A percentile compares a stretch with the other conserved stretches of the same genome.
Evolutionary conservation across 1,284 basidiomycete genomes (phyloP).

Genomic region (Sporisorium exsertum): DNA sequence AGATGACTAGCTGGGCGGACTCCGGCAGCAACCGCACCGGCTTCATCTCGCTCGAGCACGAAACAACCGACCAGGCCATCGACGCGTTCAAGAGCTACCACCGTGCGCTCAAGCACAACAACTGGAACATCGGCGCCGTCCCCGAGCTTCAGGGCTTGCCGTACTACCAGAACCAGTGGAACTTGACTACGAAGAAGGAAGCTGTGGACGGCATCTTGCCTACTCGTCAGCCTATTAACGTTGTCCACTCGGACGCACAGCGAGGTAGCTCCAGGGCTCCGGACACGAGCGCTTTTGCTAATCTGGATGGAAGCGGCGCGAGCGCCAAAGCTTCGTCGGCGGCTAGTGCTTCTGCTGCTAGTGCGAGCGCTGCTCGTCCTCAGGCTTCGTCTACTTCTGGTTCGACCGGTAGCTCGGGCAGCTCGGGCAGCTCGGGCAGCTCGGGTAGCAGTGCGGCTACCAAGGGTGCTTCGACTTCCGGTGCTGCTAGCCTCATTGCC

Average conservation of each 20-base stretch:
- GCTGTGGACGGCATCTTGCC: conserved; percentile 46
- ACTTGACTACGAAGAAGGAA: conserved; percentile 40
- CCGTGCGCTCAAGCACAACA: conserved; percentile 35
- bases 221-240: conserved; percentile 38
- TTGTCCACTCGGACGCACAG: conserved; percentile 47
- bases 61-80: conserved; percentile 60
- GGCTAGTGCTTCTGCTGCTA: conserved; percentile 16
- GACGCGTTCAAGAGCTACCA: conserved; percentile 55
- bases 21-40: conserved; percentile 39
- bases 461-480: conserved; percentile 35
- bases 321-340: conserved; percentile 18
- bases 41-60: conserved; percentile 63
- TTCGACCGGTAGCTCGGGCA: conserved; percentile 3
- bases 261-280: conserved; percentile 41
- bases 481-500: conserved; percentile 20
- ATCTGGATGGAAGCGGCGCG: conserved; percentile 35
- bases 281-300: conserved; percentile 39
- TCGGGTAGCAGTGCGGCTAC: conserved; percentile 1
- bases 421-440: conserved; percentile 3
- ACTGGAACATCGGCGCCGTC: conserved; percentile 50
- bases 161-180: conserved; percentile 63
- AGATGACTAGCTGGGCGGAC: conserved; percentile 49
- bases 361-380: conserved; percentile 2
- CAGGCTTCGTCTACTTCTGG: neutral
- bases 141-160: conserved; percentile 55